Conservation (phyloP, 179 eudicot species). For the Corrigiola litoralis region DNA sequence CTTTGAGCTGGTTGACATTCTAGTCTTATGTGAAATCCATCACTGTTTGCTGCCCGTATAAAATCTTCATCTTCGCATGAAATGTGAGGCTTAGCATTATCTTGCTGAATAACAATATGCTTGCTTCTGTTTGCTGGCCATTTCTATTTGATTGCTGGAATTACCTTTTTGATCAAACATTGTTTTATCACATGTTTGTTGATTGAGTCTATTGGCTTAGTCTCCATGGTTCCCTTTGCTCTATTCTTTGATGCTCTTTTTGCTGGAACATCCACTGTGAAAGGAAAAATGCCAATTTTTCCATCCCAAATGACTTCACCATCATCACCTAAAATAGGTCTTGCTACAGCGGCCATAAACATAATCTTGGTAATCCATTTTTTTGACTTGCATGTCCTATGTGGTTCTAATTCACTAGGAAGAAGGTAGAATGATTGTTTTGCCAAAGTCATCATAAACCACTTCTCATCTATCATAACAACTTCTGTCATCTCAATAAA, state of each 20-base stretch:
- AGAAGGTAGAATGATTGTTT: too few relatives aligned
- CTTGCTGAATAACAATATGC: neutral
- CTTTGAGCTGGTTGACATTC: neutral
- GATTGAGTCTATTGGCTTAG: neutral
- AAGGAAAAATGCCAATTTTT: neutral
- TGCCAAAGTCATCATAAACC: too few relatives aligned
- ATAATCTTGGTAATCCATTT: neutral
- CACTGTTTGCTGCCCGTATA: neutral
- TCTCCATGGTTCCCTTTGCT: neutral
- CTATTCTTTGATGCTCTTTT: neutral
- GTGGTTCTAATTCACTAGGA: too few relatives aligned
- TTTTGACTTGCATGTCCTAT: too few relatives aligned
- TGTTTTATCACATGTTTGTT: neutral
- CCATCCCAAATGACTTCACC: neutral
- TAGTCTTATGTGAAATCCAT: neutral
- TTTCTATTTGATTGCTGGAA: too few relatives aligned
- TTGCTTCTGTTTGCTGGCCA: neutral
- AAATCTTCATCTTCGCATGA: neutral
- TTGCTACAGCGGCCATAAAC: neutral
- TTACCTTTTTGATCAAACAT: neutral
- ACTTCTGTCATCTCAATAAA: too few relatives aligned
- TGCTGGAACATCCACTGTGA: neutral
- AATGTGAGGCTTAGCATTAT: constrained; percentile 1
- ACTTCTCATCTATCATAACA: too few relatives aligned
- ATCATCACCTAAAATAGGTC: neutral